Base-by-base conservation (phyloP, 2,329 filamentous ascomycete species). In the Neofusicoccum umdonicola region DNA sequence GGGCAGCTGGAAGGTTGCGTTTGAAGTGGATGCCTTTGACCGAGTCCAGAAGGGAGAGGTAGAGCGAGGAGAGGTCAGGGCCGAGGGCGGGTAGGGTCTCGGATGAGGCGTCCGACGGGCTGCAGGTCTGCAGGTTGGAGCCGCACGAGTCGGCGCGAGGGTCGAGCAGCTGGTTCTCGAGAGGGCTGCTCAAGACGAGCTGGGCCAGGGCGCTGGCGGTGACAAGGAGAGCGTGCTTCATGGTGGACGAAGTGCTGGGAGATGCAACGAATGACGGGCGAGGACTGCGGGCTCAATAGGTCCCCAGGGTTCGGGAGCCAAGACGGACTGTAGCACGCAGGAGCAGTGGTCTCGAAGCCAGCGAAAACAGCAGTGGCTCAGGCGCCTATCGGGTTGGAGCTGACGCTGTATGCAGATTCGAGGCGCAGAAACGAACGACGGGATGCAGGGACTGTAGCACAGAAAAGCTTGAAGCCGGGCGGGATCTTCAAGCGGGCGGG, bases 21-120 rank as follows among this genome's bases (percentile, higher is more conserved):
- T 71, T 73, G 67, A 77, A 77, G 27, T 69, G 66, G 60, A 77
- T 76, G 68, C 66, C 65, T 27, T 74, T 71, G 47, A 79, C 73
- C 0, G 77, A 78, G 8, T 66, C 65, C 54, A 78, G 70, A 11
- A 78, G 63, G 58, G 78, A 68, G 54, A 68, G 66, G 63, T 78
- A 79, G 3, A 79, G 67, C 3, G 71, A 69, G n/a, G 72, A 73
- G 9, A 78, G 67, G 39, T 71, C 74, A 12, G 70, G 67, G 51
- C 77, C 75, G 12, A 78, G 64, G 3, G 69, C 62, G 6, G 77
- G 77, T 17, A 74, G 70, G 9, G 67, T 69, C 8, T 68, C 67
- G 34, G 71, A 66, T 15, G 72, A 73, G 37, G 77, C 75, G 62
- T 75, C 76, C 37, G 72, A 66, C 3, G 77, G 77, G 56, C 69